phyloP scores from a whole-genome alignment of 257 asterid species.

The Catharanthus roseus region DNA sequence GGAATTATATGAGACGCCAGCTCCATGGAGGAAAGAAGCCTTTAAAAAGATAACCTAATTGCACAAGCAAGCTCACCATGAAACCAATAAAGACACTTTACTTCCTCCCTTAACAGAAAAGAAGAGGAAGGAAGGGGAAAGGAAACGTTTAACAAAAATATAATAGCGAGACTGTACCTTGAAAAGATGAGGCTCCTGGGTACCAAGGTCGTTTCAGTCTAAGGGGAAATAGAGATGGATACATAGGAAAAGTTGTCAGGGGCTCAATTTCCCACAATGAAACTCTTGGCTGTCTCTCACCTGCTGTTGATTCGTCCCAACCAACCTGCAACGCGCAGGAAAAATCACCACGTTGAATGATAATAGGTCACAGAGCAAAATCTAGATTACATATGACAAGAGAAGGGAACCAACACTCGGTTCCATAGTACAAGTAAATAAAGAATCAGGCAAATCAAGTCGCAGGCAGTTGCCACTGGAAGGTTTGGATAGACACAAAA shows the following conservation, averaged over 20 bases:
- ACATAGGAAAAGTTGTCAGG: constrained; percentile 93
- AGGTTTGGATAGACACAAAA: not conserved
- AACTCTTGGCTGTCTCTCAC: constrained; percentile 95
- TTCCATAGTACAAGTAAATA: not conserved
- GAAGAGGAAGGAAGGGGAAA: not conserved
- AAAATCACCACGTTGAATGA: not conserved
- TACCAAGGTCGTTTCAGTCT: constrained; percentile 95
- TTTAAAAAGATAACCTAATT: not conserved
- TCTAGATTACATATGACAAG: not conserved
- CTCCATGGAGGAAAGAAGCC: not conserved
- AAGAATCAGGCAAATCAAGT: not conserved
- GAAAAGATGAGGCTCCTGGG: constrained; percentile 86
- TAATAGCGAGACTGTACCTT: constrained; percentile 38
- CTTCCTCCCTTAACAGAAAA: not conserved
- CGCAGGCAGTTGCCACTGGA: not conserved
- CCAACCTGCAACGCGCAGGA: constrained; percentile 57
- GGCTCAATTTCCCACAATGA: constrained; percentile 98
- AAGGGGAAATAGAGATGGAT: constrained; percentile 81
- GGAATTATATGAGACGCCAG: not conserved
- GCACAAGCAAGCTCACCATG: not conserved
- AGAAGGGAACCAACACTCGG: not conserved
- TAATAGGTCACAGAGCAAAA: not conserved
- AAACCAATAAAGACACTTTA: not conserved
- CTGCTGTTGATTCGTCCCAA: constrained; percentile 99
- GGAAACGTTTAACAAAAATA: not conserved